Percentiles rank a stretch among this genome's conserved stretches.
Evolutionary conservation across 345 rosid species (phyloP).

Genomic region (Euphorbia peplus): DNA sequence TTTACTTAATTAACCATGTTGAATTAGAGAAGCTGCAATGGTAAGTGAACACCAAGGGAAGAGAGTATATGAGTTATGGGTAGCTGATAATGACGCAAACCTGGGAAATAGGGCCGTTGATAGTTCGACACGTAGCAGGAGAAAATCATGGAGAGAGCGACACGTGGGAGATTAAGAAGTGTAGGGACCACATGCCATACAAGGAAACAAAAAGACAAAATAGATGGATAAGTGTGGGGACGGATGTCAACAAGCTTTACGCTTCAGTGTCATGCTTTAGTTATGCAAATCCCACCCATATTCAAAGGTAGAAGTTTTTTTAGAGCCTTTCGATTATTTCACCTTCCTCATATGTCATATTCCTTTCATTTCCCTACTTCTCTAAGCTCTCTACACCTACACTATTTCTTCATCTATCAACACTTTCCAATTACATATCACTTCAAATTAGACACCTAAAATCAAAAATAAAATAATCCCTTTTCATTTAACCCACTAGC

Average conservation of each 20-base stretch:
- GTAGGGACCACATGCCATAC: constrained; percentile 43
- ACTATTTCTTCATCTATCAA: too few species aligned
- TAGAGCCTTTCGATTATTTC: too few species aligned
- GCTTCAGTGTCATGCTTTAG: constrained; percentile 57
- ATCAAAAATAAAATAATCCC: too few species aligned
- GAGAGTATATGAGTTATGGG: constrained; percentile 8
- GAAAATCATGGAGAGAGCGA: neutral
- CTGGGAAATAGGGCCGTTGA: constrained; percentile 12
- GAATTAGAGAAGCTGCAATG: constrained; percentile 20
- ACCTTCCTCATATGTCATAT: too few species aligned
- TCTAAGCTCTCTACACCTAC: too few species aligned
- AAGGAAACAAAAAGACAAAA: constrained; percentile 34
- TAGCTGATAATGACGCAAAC: constrained; percentile 15
- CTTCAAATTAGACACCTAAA: too few species aligned
- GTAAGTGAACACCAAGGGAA: neutral
- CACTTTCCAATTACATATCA: too few species aligned
- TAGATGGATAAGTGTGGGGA: constrained; percentile 19
- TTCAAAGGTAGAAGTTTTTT: too few species aligned
- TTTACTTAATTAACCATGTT: neutral
- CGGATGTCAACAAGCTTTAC: constrained; percentile 22
- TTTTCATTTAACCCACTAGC: too few species aligned
- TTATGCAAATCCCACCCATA: constrained; percentile 39
- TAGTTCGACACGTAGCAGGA: constrained; percentile 29
- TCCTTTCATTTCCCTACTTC: too few species aligned
- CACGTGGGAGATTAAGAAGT: constrained; percentile 25